These are phyloP conservation scores for Symbiodinium natans DNA, from an alignment of 73 alveolate genomes.

Conservation along the genomic window DNA sequence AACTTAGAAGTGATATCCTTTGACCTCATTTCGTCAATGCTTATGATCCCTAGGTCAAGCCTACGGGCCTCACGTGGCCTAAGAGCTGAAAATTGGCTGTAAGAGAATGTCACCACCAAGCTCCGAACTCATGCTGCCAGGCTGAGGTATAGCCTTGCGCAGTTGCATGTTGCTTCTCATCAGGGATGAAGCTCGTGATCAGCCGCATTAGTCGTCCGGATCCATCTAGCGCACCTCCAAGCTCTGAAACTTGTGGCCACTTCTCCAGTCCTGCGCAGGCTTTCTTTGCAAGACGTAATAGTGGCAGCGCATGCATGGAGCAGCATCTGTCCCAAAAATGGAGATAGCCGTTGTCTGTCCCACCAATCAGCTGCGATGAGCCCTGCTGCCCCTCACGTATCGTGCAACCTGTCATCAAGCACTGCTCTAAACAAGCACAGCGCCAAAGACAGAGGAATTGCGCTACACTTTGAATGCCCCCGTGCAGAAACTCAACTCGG, in stretches of 20 bases:
- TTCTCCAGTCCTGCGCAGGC: constrained; percentile 85
- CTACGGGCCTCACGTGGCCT: too few relatives aligned
- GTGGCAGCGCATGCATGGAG: too few relatives aligned
- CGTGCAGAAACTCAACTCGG: too few relatives aligned
- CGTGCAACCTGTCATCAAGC: constrained; percentile 56
- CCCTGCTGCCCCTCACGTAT: constrained; percentile 92
- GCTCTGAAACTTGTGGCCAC: constrained; percentile 94
- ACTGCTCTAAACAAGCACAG: background rate
- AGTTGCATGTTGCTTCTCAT: background rate
- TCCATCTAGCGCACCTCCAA: constrained; percentile 29
- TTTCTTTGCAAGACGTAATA: too few relatives aligned
- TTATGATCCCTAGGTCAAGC: too few relatives aligned
- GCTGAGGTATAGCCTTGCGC: constrained; percentile 85
- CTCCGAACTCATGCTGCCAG: constrained; percentile 80
- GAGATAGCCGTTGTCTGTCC: constrained; percentile 87
- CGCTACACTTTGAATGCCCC: too few relatives aligned
- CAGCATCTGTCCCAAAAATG: constrained; percentile 75
- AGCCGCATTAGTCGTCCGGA: too few relatives aligned
- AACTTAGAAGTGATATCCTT: too few relatives aligned
- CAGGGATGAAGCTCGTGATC: too few relatives aligned
- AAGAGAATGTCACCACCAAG: too few relatives aligned
- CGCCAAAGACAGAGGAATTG: background rate
- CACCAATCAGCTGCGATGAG: constrained; percentile 87
- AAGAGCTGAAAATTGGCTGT: background rate
- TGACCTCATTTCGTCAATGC: too few relatives aligned